Conservation (phyloP, 768 basidiomycete species). For the Xerocomus brunneocitrinus region DNA sequence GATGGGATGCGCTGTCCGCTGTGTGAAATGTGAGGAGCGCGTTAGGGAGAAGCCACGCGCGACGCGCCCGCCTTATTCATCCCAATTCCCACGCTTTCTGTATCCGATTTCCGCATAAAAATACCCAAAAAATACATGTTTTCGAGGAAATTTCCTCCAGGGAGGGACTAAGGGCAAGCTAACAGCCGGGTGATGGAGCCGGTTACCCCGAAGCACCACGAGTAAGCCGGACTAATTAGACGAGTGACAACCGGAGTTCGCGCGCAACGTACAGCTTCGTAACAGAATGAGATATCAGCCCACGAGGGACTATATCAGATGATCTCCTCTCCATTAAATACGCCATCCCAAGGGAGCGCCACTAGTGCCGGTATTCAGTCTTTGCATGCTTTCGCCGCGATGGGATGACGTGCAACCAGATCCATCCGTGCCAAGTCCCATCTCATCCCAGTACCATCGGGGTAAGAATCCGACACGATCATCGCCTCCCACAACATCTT, state of each 20-base stretch:
- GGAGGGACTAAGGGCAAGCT: neutral
- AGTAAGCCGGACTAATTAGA: conserved; percentile 26
- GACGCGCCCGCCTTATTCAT: conserved; percentile 38
- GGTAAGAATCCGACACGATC: conserved; percentile 80
- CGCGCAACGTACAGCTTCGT: conserved; percentile 24
- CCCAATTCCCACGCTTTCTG: conserved; percentile 29
- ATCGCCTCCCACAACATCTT: conserved; percentile 61
- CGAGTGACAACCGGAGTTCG: conserved; percentile 13
- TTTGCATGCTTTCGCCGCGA: conserved; percentile 6
- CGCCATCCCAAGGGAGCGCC: conserved; percentile 19
- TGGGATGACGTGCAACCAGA: conserved; percentile 5
- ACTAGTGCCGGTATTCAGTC: neutral
- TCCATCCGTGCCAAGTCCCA: conserved; percentile 1
- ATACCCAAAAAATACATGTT: conserved; percentile 12
- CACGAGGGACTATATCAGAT: conserved; percentile 16
- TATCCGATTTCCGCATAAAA: conserved; percentile 17
- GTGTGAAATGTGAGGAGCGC: conserved; percentile 37
- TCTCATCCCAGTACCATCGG: conserved; percentile 55
- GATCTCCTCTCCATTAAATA: conserved; percentile 18
- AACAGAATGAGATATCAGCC: neutral
- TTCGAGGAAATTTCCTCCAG: conserved; percentile 1
- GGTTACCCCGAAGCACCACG: conserved; percentile 17
- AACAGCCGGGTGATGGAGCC: conserved; percentile 10
- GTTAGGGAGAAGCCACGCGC: conserved; percentile 35
- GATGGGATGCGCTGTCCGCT: conserved; percentile 34